phyloP scores from a whole-genome alignment of 768 basidiomycete species.

The Multifurca ochricompacta region DNA sequence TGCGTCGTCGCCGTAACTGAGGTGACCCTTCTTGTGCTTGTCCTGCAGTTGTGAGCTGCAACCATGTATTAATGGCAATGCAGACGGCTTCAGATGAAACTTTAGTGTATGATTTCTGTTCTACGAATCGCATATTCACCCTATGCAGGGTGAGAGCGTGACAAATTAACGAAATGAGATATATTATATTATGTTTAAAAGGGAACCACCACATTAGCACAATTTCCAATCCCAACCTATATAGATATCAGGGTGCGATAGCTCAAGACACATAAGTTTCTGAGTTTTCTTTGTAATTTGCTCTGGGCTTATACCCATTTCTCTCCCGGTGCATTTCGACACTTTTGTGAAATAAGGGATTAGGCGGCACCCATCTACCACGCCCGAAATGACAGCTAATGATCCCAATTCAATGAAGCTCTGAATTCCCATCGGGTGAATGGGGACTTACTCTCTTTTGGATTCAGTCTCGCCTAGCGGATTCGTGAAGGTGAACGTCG shows the following conservation, averaged over 20 bases:
- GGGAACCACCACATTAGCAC: too few species aligned
- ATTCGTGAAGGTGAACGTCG: neutral
- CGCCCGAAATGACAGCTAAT: neutral
- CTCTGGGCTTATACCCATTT: neutral
- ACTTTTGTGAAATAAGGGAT: neutral
- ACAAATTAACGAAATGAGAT: too few species aligned
- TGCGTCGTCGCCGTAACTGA: conserved; percentile 56
- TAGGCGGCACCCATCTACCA: neutral
- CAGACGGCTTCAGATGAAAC: too few species aligned
- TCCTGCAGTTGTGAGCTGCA: conserved; percentile 30
- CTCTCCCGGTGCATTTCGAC: neutral
- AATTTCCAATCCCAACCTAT: neutral
- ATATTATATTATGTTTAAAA: too few species aligned
- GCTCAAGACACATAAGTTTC: neutral
- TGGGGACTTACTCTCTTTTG: neutral
- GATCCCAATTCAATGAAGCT: neutral
- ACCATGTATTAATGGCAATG: neutral
- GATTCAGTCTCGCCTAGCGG: neutral
- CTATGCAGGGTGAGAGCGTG: too few species aligned
- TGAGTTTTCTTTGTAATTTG: neutral
- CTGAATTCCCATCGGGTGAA: neutral
- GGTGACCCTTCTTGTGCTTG: conserved; percentile 54
- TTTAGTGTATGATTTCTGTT: too few species aligned
- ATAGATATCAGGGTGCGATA: neutral
- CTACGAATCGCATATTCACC: too few species aligned